These are phyloP conservation scores for Gentiana dahurica DNA, from an alignment of 257 asterid genomes.

Conservation along the genomic window DNA sequence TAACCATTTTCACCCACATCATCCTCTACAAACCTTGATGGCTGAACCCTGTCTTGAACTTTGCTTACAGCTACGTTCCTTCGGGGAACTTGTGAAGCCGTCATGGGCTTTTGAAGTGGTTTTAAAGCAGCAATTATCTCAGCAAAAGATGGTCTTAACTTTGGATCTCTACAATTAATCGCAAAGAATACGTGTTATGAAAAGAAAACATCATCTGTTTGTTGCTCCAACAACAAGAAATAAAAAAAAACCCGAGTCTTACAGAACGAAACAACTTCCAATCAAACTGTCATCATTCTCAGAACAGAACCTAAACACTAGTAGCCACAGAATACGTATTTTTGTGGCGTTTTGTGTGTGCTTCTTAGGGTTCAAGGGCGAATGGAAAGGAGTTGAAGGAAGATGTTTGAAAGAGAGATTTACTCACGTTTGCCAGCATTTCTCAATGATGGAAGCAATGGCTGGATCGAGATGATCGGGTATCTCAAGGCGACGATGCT, in stretches of 20 bases:
- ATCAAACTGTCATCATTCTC: no score
- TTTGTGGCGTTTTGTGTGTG: no score
- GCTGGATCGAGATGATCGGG: conserved; percentile 75
- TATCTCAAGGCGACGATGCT: conserved; percentile 88
- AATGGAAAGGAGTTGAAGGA: neutral
- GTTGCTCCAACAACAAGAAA: no score
- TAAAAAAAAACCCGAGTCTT: no score
- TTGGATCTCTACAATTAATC: conserved; percentile 54
- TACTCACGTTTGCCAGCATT: conserved; percentile 95
- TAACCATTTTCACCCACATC: conserved; percentile 18
- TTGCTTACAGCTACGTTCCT: conserved; percentile 26
- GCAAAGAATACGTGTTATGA: no score
- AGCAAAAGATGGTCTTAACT: conserved; percentile 67
- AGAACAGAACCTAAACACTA: no score
- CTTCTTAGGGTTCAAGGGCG: no score
- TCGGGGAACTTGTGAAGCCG: conserved; percentile 42
- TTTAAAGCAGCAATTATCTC: conserved; percentile 88
- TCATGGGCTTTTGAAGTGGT: conserved; percentile 70
- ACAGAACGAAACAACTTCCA: no score
- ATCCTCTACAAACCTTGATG: conserved; percentile 22
- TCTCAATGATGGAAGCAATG: conserved; percentile 55
- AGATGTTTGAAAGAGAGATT: neutral
- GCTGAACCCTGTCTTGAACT: conserved; percentile 33
- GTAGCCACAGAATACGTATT: no score
- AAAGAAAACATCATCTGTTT: no score